Evolutionary conservation across 164 flowering plant species (phyloP).

Genomic region (Liriodendron chinense): DNA sequence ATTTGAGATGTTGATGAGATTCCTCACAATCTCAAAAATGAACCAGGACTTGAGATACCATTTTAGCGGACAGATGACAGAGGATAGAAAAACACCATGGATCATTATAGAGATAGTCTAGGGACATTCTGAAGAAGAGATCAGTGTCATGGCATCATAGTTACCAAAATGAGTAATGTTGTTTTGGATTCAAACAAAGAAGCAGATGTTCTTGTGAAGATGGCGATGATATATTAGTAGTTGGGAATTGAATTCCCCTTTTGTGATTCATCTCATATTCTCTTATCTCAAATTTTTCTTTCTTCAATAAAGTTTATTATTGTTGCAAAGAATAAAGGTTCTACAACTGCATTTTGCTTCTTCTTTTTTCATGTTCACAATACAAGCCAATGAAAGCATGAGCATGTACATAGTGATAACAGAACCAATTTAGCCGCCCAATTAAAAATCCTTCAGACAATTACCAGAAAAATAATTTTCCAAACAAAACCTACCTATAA

Average conservation of each 20-base stretch:
- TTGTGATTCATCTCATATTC: background rate
- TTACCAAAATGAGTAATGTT: background rate
- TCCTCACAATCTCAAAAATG: slow-evolving; percentile 98
- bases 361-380: no score
- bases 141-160: background rate
- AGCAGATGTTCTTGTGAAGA: background rate
- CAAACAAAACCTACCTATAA: no score
- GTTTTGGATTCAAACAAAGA: background rate
- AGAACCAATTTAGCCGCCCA: no score
- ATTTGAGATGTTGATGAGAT: slow-evolving; percentile 83
- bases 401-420: no score
- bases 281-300: no score
- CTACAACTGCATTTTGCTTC: no score
- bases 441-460: no score
- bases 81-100: background rate
- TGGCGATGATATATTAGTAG: background rate
- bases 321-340: no score
- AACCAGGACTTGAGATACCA: slow-evolving; percentile 93
- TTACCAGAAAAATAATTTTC: no score
- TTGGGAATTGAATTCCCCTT: background rate
- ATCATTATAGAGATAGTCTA: background rate
- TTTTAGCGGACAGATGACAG: slow-evolving; percentile 55
- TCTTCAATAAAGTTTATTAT: no score
- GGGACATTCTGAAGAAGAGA: background rate
- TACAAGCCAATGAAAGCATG: no score